Conservation (phyloP, 2,329 filamentous ascomycete species). For the Westerdykella sp. region DNA sequence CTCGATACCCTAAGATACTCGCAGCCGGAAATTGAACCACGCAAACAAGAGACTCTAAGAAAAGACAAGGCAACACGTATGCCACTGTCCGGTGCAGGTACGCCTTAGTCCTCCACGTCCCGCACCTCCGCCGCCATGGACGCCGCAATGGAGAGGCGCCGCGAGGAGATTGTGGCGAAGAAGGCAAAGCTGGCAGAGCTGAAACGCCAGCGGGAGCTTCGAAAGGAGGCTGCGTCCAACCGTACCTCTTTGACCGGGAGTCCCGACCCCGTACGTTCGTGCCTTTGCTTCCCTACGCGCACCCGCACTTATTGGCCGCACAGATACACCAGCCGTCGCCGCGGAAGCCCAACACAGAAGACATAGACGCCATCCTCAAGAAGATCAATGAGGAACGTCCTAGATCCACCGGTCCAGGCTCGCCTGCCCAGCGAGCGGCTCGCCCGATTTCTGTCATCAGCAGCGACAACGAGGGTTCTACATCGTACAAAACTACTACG, state of each 20-base stretch:
- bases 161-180: slow-evolving; percentile 95
- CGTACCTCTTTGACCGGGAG: slow-evolving; percentile 58
- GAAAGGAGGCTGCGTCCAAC: slow-evolving; percentile 65
- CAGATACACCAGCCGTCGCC: slow-evolving; percentile 66
- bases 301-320: slow-evolving; percentile 17
- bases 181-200: slow-evolving; percentile 95
- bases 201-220: slow-evolving; percentile 82
- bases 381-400: slow-evolving; percentile 44
- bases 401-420: slow-evolving; percentile 55
- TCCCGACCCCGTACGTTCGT: slow-evolving; percentile 54
- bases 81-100: not conserved
- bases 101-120: not conserved
- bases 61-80: not conserved
- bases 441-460: slow-evolving; percentile 83
- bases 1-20: too few relatives aligned
- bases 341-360: slow-evolving; percentile 56
- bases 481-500: slow-evolving; percentile 17
- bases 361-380: slow-evolving; percentile 77
- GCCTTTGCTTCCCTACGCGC: not conserved
- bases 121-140: slow-evolving; percentile 21
- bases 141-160: slow-evolving; percentile 67
- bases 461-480: slow-evolving; percentile 52
- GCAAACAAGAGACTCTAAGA: too few relatives aligned
- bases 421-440: slow-evolving; percentile 52
- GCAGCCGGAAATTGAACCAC: not conserved